Evolutionary conservation across 768 basidiomycete species (phyloP).

Genomic region (Boletus tylopilopsis): DNA sequence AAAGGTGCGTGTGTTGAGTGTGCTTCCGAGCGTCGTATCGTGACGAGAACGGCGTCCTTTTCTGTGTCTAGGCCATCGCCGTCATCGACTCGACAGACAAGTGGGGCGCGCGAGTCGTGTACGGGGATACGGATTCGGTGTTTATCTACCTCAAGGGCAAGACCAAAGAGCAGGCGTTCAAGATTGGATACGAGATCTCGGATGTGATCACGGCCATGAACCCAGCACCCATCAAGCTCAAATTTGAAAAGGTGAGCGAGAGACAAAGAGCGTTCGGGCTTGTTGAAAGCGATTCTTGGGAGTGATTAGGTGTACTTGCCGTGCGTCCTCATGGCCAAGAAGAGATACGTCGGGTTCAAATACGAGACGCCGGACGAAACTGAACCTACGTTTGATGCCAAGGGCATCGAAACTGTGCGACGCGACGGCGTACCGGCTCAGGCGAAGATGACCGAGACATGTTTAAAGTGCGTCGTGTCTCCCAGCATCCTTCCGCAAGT

Average conservation of each 20-base stretch:
- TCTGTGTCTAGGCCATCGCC: constrained; percentile 62
- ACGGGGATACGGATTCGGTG: constrained; percentile 96
- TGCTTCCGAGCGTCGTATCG: too few relatives aligned
- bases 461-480: constrained; percentile 63
- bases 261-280: background rate
- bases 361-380: constrained; percentile 80
- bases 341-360: constrained; percentile 97
- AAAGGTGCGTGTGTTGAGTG: constrained; percentile 48
- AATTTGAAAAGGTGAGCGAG: constrained; percentile 85
- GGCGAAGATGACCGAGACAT: constrained; percentile 88
- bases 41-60: too few relatives aligned
- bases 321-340: constrained; percentile 95
- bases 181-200: constrained; percentile 90
- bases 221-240: constrained; percentile 89
- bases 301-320: constrained; percentile 80
- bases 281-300: too few relatives aligned
- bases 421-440: constrained; percentile 90
- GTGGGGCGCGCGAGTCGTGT: constrained; percentile 93
- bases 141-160: constrained; percentile 89
- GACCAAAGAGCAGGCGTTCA: constrained; percentile 91
- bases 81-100: constrained; percentile 69
- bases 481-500: background rate
- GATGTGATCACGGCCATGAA: constrained; percentile 82
- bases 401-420: constrained; percentile 96
- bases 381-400: constrained; percentile 87